A percentile compares a stretch with the other conserved stretches of the same genome.
phyloP scores from a whole-genome alignment of 225 moss, liverwort and hornwort genomes.

The Pseudoscleropodium purum region DNA sequence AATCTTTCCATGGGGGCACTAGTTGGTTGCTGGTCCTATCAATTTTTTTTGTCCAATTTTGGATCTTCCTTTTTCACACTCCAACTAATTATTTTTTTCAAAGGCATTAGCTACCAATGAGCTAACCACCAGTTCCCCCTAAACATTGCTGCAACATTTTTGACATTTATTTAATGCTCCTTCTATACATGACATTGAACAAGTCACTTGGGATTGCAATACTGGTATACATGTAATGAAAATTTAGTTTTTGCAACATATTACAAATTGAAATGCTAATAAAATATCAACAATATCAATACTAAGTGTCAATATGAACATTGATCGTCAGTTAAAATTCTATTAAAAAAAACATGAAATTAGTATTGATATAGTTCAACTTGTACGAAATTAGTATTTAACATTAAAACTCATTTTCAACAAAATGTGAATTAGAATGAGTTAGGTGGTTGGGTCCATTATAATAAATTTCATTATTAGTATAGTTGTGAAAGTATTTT shows the following conservation, averaged over 20 bases:
- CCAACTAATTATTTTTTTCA: accelerated
- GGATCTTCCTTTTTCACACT: neutral
- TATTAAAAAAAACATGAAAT: too few relatives aligned
- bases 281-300: neutral
- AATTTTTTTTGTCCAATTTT: neutral
- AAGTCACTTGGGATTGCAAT: neutral
- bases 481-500: accelerated
- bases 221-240: accelerated
- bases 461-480: neutral
- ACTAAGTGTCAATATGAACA: neutral
- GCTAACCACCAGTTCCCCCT: too few relatives aligned
- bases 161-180: neutral
- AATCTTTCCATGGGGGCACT: too few relatives aligned
- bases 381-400: neutral
- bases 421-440: neutral
- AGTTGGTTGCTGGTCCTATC: neutral
- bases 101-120: neutral
- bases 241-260: neutral
- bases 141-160: neutral
- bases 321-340: neutral
- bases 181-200: accelerated
- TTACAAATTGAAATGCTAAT: neutral
- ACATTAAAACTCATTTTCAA: accelerated
- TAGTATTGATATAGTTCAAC: neutral
- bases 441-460: accelerated